These are phyloP conservation scores for Trichoderma asperellum DNA, from an alignment of 2,329 filamentous ascomycete genomes.

Conservation along the genomic window DNA sequence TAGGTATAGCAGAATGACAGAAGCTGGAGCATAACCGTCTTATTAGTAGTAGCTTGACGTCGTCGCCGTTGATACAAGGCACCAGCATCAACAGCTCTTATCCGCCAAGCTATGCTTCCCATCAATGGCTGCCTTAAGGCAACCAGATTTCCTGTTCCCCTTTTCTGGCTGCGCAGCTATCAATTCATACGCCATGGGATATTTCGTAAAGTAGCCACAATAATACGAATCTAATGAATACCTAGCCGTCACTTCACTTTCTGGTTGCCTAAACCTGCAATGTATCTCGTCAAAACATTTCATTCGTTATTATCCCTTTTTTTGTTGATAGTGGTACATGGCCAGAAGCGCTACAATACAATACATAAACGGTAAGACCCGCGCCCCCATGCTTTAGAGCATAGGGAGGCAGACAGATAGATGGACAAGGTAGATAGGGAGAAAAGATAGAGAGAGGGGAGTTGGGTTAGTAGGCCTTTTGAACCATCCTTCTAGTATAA, in stretches of 20 bases:
- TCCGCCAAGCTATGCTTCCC: neutral
- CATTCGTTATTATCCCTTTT: constrained; percentile 25
- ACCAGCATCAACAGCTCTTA: neutral
- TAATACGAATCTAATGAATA: neutral
- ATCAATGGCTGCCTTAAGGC: constrained; percentile 24
- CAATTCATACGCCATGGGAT: neutral
- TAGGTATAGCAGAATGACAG: neutral
- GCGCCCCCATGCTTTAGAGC: constrained; percentile 22
- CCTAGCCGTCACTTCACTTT: neutral
- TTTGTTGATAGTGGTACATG: constrained; percentile 28
- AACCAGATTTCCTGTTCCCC: neutral
- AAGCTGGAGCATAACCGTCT: neutral
- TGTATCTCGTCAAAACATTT: constrained; percentile 22
- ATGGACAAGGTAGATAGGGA: constrained; percentile 14
- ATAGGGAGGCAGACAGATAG: constrained; percentile 15
- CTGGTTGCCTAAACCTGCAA: neutral
- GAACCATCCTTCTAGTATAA: constrained; percentile 42
- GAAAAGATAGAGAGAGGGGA: constrained; percentile 42
- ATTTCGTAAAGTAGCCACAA: neutral
- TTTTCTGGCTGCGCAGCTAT: neutral
- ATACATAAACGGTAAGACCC: constrained; percentile 19
- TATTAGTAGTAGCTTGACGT: neutral
- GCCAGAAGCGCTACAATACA: constrained; percentile 42
- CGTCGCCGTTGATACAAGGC: neutral
- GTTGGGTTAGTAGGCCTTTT: constrained; percentile 38